Evolutionary conservation across 345 rosid genomes (phyloP).

Genomic region (Hypericum perforatum): DNA sequence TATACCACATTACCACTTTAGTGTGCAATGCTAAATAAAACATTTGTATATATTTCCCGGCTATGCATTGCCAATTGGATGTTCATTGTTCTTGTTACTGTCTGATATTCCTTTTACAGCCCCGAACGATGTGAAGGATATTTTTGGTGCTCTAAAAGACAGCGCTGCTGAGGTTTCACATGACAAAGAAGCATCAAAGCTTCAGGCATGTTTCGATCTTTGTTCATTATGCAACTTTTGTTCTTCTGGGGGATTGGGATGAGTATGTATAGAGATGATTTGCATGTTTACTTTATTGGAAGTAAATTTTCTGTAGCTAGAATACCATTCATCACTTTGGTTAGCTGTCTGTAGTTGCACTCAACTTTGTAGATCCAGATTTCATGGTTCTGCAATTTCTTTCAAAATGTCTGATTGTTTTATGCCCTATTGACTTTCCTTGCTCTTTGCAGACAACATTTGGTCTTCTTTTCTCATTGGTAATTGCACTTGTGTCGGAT

Average conservation of each 20-base stretch:
- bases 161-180: conserved; percentile 49
- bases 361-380: no score
- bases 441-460: conserved; percentile 52
- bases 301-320: no score
- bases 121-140: conserved; percentile 65
- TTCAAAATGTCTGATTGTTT: no score
- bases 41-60: no score
- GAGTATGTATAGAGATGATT: no score
- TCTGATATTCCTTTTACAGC: conserved; percentile 36
- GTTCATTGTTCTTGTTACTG: conserved; percentile 5
- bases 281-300: no score
- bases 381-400: no score
- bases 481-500: conserved; percentile 79
- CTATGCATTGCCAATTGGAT: background rate
- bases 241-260: conserved; percentile 7
- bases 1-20: no score
- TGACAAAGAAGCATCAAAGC: conserved; percentile 41
- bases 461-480: conserved; percentile 70
- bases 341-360: no score
- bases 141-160: conserved; percentile 58
- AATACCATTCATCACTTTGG: no score
- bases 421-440: no score
- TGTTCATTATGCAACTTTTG: conserved; percentile 11
- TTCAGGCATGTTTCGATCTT: conserved; percentile 48
- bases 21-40: no score